Conservation (phyloP, 192 early-diverging fungal species). For the Coemansia sp. region DNA sequence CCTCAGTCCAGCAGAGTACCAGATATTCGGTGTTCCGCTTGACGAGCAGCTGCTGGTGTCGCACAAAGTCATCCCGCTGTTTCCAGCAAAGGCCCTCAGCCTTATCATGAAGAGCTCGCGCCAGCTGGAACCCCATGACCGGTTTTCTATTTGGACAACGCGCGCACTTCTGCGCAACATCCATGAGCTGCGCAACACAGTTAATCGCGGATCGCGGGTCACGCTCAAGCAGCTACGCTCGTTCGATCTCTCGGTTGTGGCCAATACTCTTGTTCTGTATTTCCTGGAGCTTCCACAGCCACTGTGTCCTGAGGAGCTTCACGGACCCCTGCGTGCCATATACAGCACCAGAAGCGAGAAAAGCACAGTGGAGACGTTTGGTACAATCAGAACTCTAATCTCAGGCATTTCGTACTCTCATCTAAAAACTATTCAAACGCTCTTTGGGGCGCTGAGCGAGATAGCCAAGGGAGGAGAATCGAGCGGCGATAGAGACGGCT, state of each 20-base stretch:
- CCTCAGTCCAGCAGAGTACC: slow-evolving; percentile 69
- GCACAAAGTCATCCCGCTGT: slow-evolving; percentile 61
- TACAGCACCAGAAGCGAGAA: slow-evolving; percentile 55
- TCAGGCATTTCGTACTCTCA: slow-evolving; percentile 41
- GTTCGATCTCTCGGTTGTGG: slow-evolving; percentile 61
- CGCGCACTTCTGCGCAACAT: slow-evolving; percentile 59
- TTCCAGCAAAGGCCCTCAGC: slow-evolving; percentile 63
- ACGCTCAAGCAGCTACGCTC: slow-evolving; percentile 57
- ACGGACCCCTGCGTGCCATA: slow-evolving; percentile 66
- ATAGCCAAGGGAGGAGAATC: slow-evolving; percentile 22
- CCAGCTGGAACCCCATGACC: slow-evolving; percentile 50
- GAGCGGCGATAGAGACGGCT: slow-evolving; percentile 14
- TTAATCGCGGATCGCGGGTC: slow-evolving; percentile 63
- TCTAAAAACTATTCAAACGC: slow-evolving; percentile 37
- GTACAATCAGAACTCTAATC: slow-evolving; percentile 26
- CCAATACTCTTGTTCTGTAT: slow-evolving; percentile 65
- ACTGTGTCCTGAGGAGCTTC: slow-evolving; percentile 68
- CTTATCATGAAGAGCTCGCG: slow-evolving; percentile 58
- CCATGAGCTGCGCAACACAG: slow-evolving; percentile 63
- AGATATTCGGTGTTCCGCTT: slow-evolving; percentile 76
- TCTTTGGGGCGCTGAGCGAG: slow-evolving; percentile 39
- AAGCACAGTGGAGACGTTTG: slow-evolving; percentile 24
- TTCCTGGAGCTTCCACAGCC: slow-evolving; percentile 73
- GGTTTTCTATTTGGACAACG: slow-evolving; percentile 63
- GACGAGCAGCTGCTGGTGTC: slow-evolving; percentile 65